Evolutionary conservation across 345 rosid species (phyloP).

Genomic region (Aquilaria yunnanensis): DNA sequence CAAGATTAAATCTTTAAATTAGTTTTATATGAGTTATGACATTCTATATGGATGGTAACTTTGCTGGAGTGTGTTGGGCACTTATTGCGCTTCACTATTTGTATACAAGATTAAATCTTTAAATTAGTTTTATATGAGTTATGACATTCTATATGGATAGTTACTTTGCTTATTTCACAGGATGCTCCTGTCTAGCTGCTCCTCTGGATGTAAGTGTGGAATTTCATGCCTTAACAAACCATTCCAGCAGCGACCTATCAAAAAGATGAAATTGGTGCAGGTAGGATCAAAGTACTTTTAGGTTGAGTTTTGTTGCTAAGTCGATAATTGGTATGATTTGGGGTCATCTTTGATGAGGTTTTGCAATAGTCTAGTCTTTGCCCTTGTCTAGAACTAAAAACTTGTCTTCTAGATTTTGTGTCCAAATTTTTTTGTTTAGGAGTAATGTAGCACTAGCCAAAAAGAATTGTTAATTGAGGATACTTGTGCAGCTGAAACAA

Average conservation of each 20-base stretch:
- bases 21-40: too few species aligned
- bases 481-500: too few species aligned
- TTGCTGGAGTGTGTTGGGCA: not conserved
- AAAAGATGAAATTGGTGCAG: constrained; percentile 86
- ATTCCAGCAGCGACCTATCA: constrained; percentile 78
- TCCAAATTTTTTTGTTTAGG: too few species aligned
- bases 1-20: too few species aligned
- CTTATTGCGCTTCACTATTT: not conserved
- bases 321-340: not conserved
- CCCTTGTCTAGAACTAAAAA: not conserved
- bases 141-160: not conserved
- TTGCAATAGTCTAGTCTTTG: not conserved
- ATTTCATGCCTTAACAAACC: constrained; percentile 78
- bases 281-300: constrained; percentile 23
- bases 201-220: constrained; percentile 92
- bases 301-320: not conserved
- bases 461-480: too few species aligned
- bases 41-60: not conserved
- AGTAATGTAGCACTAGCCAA: too few species aligned
- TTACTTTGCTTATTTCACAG: constrained; percentile 32
- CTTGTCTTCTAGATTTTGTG: too few species aligned
- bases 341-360: not conserved
- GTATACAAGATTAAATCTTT: not conserved
- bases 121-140: too few species aligned
- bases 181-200: constrained; percentile 93